Evolutionary conservation across 305 asterid species (phyloP).

Genomic region (Fraxinus sp.): DNA sequence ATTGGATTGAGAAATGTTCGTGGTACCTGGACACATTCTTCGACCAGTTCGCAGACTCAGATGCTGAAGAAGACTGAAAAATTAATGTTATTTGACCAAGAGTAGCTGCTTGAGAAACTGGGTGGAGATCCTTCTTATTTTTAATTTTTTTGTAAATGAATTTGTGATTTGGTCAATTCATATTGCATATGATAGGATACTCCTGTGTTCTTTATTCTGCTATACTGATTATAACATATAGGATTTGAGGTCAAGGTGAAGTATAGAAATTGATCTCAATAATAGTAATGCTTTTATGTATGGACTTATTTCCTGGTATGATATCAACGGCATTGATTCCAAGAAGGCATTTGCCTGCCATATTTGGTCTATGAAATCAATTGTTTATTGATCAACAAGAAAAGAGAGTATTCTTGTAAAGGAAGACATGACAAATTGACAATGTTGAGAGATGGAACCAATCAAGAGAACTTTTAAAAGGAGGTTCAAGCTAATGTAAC

Average conservation of each 20-base stretch:
- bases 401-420: background rate
- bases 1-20: slow-evolving; percentile 49
- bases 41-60: slow-evolving; percentile 44
- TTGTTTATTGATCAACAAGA: background rate
- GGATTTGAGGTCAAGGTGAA: background rate
- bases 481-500: background rate
- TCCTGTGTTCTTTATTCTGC: background rate
- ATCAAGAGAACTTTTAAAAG: background rate
- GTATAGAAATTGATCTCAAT: background rate
- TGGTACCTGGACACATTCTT: slow-evolving; percentile 56
- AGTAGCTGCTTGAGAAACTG: background rate
- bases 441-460: background rate
- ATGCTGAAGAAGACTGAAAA: slow-evolving; percentile 34
- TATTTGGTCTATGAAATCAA: background rate
- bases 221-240: background rate
- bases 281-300: background rate
- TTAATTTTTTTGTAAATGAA: background rate
- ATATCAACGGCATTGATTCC: background rate
- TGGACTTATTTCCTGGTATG: background rate
- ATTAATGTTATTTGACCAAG: background rate
- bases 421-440: background rate
- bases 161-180: background rate
- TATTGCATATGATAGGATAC: background rate
- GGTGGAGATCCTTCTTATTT: background rate
- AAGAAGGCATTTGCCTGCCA: background rate